These are phyloP conservation scores for Beauveria sp. DNA, from an alignment of 2,329 filamentous ascomycete genomes.

Conservation along the genomic window DNA sequence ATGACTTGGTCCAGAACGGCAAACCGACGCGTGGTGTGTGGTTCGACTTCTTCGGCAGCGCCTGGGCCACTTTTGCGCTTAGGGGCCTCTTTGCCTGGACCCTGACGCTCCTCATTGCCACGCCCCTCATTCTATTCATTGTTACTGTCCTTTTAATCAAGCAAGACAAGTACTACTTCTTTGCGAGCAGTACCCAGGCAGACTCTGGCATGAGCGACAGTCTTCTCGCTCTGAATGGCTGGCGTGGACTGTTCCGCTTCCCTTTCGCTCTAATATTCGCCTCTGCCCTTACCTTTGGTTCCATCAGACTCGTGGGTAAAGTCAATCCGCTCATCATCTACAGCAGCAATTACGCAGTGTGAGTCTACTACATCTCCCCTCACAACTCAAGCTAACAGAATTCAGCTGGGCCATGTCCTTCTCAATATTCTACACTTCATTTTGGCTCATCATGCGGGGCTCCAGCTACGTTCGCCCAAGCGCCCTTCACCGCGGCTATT, in stretches of 20 bases:
- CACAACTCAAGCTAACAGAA: constrained; percentile 12
- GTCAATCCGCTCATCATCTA: constrained; percentile 88
- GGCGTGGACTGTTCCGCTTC: constrained; percentile 77
- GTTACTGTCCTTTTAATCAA: constrained; percentile 62
- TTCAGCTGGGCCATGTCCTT: constrained; percentile 73
- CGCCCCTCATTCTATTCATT: constrained; percentile 64
- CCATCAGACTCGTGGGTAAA: constrained; percentile 70
- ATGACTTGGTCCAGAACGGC: constrained; percentile 59
- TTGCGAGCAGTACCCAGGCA: constrained; percentile 53
- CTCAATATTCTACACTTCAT: constrained; percentile 68
- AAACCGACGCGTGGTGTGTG: constrained; percentile 67
- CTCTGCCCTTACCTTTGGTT: constrained; percentile 58
- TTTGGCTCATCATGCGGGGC: constrained; percentile 76
- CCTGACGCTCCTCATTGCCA: constrained; percentile 71
- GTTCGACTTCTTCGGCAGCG: constrained; percentile 84
- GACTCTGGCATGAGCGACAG: constrained; percentile 52
- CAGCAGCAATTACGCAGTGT: constrained; percentile 76
- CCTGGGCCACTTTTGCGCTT: constrained; percentile 71
- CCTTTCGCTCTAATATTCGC: constrained; percentile 67
- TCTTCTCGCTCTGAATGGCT: constrained; percentile 60
- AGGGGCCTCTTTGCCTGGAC: constrained; percentile 84
- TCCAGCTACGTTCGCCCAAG: constrained; percentile 76
- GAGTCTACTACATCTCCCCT: constrained; percentile 19
- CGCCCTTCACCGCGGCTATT: constrained; percentile 75
- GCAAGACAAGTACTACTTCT: constrained; percentile 81